Evolutionary conservation across 495 filamentous ascomycete genomes (phyloP), one percentile per base, ranked within the genome.

Genomic region (Aspergillus baeticus): DNA sequence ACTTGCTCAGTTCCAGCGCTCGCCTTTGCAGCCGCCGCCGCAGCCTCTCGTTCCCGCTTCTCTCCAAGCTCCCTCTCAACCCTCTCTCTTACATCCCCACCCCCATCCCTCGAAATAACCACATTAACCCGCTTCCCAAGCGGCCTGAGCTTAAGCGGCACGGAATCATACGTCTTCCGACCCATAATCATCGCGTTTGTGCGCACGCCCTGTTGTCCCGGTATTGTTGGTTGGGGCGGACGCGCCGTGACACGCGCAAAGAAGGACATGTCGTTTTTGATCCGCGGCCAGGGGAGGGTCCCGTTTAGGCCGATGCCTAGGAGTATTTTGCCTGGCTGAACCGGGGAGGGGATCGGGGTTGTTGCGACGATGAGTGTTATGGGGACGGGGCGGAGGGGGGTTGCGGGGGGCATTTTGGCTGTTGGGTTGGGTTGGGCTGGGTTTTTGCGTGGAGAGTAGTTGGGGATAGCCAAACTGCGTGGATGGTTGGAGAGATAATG

Each of bases 171-270:
- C 0, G 94, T 97, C 72, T 94, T 96, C 59, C 94, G 89, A 45
- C 94, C 94, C 93, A 98, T 98, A 64, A 98, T 87, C 21, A 98
- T 87, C 0, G 88, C 89, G 65, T 98, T 98, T 0, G 70, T 71
- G 4, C 34, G 15, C 3, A 3, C 26, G 11, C 22, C 21, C 38
- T 8, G 13, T 18, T 62, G 69, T 7, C 65, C 63, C 0, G 60
- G 38, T 3, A 17, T 6, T 26, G 13, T 36, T 1, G 2, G 33
- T 8, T 34, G 33, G 1, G 70, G 70, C 47, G 77, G 52, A 11
- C 90, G 87, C 56, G 89, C 90, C 4, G 94, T 97, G 6, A 94
- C 87, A 47, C 92, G 86, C 18, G 91, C 90, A 66, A 98, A 98
- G 74, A 96, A 96, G 35, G 80, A 83, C 90, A 98, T 95, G 73